These are phyloP conservation scores for Aspergillus oerlinghausenensis DNA, from an alignment of 2,329 filamentous ascomycete genomes.

Conservation along the genomic window DNA sequence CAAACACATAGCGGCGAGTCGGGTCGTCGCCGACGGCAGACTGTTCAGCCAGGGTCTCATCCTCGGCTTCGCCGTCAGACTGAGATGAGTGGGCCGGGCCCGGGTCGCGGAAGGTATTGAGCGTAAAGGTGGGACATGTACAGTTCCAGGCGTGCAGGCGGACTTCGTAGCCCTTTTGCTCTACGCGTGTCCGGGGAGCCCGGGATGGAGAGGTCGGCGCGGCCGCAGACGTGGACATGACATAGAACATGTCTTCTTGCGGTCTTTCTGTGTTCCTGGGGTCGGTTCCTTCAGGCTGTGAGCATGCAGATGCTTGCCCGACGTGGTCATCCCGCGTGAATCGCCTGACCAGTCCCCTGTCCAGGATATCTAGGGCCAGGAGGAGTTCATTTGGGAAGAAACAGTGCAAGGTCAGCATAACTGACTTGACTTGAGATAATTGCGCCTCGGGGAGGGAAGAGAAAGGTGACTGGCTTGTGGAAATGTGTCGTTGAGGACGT, in stretches of 20 bases:
- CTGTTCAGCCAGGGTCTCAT: not conserved
- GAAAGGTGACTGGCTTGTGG: constrained; percentile 11
- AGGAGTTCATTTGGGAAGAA: constrained; percentile 77
- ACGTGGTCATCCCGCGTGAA: constrained; percentile 28
- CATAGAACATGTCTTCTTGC: constrained; percentile 51
- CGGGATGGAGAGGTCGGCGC: constrained; percentile 20
- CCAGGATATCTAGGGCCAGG: constrained; percentile 81
- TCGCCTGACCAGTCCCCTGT: constrained; percentile 66
- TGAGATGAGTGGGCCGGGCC: constrained; percentile 16
- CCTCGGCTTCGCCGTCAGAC: constrained; percentile 10
- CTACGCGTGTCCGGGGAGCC: constrained; percentile 20
- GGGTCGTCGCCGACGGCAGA: not conserved
- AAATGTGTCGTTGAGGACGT: constrained; percentile 5
- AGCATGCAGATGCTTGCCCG: not conserved
- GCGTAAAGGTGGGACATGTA: constrained; percentile 78
- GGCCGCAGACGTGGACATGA: constrained; percentile 54
- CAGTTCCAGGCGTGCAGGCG: constrained; percentile 78
- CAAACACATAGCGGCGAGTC: constrained; percentile 29
- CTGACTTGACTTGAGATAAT: constrained; percentile 41
- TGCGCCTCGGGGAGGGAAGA: constrained; percentile 19
- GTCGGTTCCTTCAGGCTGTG: not conserved
- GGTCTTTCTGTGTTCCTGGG: constrained; percentile 2
- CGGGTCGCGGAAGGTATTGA: constrained; percentile 59
- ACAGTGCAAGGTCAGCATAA: constrained; percentile 77
- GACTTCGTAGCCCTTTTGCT: constrained; percentile 60